These are phyloP conservation scores for Aspergillus intermedius DNA, from an alignment of 2,329 filamentous ascomycete species.

Conservation along the genomic window DNA sequence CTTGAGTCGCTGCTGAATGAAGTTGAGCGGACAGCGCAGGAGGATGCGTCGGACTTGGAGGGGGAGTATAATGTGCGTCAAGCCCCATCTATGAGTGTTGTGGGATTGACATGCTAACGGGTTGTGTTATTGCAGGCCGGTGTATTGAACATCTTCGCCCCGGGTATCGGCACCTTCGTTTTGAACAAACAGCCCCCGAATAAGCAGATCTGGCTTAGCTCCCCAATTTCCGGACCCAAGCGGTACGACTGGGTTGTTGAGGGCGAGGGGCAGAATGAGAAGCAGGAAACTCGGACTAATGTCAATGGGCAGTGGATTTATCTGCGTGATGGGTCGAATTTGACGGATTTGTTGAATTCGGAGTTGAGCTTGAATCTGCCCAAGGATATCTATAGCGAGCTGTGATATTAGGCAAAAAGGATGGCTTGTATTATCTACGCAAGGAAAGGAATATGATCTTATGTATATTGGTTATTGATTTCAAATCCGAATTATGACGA, in stretches of 20 bases:
- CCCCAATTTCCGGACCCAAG: conserved; percentile 84
- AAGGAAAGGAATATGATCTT: background rate
- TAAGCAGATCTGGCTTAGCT: conserved; percentile 95
- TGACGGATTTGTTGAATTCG: conserved; percentile 64
- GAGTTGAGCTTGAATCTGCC: conserved; percentile 66
- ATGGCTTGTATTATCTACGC: background rate
- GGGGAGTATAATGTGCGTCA: conserved; percentile 76
- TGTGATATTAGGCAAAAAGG: background rate
- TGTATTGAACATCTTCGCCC: conserved; percentile 70
- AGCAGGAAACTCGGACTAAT: conserved; percentile 59
- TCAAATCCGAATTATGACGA: background rate
- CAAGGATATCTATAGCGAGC: conserved; percentile 29
- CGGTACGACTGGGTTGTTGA: conserved; percentile 81
- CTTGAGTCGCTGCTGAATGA: conserved; percentile 54
- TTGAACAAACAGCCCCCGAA: conserved; percentile 98
- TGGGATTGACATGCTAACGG: background rate
- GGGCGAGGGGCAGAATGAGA: conserved; percentile 66
- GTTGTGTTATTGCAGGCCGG: conserved; percentile 56
- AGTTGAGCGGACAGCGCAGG: conserved; percentile 70
- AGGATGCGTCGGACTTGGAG: conserved; percentile 63
- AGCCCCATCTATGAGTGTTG: background rate
- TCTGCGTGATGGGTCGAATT: conserved; percentile 68
- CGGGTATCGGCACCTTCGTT: conserved; percentile 72
- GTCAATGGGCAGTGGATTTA: conserved; percentile 75
- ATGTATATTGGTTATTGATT: background rate